Evolutionary conservation across 179 eudicot species (phyloP).

Genomic region (Nepenthes alata): DNA sequence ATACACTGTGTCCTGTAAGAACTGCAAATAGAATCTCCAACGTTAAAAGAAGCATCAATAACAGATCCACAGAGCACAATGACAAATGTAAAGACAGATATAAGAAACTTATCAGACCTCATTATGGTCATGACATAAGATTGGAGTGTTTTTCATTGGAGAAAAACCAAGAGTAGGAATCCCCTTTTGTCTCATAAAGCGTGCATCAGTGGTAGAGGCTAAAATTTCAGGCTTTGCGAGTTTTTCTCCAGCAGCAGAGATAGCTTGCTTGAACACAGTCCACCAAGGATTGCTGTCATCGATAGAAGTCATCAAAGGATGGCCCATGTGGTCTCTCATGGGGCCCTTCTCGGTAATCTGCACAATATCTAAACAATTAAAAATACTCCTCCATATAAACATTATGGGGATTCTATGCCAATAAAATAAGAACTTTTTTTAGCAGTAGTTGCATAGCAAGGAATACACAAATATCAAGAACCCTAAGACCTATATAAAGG

Average conservation of each 20-base stretch:
- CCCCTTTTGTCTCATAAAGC: conserved; percentile 52
- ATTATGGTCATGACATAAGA: conserved; percentile 73
- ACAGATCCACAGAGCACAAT: neutral
- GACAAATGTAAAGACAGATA: neutral
- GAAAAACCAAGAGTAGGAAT: conserved; percentile 82
- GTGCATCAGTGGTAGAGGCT: conserved; percentile 75
- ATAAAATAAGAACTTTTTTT: too few relatives aligned
- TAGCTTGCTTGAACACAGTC: conserved; percentile 60
- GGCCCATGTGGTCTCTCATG: conserved; percentile 51
- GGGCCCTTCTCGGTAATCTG: conserved; percentile 60
- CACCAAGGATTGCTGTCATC: conserved; percentile 83
- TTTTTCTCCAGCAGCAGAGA: conserved; percentile 58
- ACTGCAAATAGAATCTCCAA: conserved; percentile 29
- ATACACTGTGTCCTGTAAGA: conserved; percentile 47
- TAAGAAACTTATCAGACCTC: conserved; percentile 32
- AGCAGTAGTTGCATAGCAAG: too few relatives aligned
- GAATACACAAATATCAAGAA: too few relatives aligned
- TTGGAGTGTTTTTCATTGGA: conserved; percentile 77
- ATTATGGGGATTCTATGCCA: too few relatives aligned
- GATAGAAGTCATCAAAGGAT: conserved; percentile 62
- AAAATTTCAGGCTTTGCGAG: conserved; percentile 79
- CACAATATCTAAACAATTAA: conserved; percentile 1
- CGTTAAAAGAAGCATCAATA: neutral
- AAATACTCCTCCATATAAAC: neutral
- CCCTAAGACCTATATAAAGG: too few relatives aligned